These are phyloP conservation scores for Kitagawia praeruptora DNA, from an alignment of 129 eudicot species.

Conservation along the genomic window DNA sequence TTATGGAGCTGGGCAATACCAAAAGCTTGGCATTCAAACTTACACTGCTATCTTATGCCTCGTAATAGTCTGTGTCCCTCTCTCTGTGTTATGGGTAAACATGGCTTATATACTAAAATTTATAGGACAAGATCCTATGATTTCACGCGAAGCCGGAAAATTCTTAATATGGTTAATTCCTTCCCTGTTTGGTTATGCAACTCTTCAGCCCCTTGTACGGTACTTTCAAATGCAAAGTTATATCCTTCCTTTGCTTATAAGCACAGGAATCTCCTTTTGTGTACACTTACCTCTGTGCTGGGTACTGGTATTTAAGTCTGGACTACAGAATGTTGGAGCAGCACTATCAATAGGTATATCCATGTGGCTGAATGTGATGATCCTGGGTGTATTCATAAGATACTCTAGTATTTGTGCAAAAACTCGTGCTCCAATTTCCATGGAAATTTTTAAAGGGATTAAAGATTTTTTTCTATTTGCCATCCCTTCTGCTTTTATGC, in stretches of 20 bases:
- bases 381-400: conserved; percentile 48
- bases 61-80: conserved; percentile 51
- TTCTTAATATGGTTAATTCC: conserved; percentile 59
- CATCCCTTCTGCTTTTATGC: conserved; percentile 61
- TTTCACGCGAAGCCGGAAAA: conserved; percentile 64
- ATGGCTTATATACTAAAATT: conserved; percentile 33
- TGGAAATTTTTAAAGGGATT: conserved; percentile 43
- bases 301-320: conserved; percentile 55
- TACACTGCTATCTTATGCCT: conserved; percentile 66
- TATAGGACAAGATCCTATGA: conserved; percentile 65
- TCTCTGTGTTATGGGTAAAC: conserved; percentile 52
- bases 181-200: conserved; percentile 53
- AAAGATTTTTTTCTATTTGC: conserved; percentile 59
- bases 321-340: conserved; percentile 45
- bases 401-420: conserved; percentile 45
- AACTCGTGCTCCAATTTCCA: conserved; percentile 51
- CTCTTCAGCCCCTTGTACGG: conserved; percentile 61
- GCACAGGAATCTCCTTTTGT: conserved; percentile 35
- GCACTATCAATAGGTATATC: conserved; percentile 59
- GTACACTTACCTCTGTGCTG: conserved; percentile 59
- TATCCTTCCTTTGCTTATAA: conserved; percentile 49
- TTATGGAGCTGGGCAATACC: conserved; percentile 69
- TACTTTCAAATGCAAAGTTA: conserved; percentile 70
- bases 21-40: conserved; percentile 61
- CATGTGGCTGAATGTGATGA: conserved; percentile 45